Base-by-base conservation (phyloP, 352 stramenopile genomes). In the Phytophthora hibernalis region DNA sequence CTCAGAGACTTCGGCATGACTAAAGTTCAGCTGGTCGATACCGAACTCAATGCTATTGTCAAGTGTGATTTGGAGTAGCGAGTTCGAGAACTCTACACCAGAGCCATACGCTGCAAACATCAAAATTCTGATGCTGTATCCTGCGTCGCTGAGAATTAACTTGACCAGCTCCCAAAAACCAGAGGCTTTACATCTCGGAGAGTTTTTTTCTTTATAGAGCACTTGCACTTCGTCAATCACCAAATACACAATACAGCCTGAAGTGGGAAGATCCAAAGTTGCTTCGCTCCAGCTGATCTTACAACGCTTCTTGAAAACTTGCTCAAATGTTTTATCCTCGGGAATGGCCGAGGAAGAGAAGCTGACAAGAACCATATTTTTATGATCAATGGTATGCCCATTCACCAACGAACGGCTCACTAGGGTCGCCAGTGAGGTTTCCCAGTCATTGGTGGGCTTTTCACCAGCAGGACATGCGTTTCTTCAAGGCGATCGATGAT, bases 1-100 rank as follows among this genome's bases (percentile, higher is more conserved):
- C 33, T 64, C 33, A 1, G n/a, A n/a, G n/a, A n/a, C n/a, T n/a
- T n/a, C n/a, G n/a, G n/a, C n/a, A n/a, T n/a, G n/a, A n/a, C n/a
- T 51, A 55, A 64, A 64, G 12, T 64, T 64, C 55, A 64, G 15
- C 15, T 64, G 11, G 6, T 55, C 5, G 35, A 51, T 64, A 5
- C 55, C 44, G 1, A 64, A 40, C 55, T 55, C 20, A 35, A 48
- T 47, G 1, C 44, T 30, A 10, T 49, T 16, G 16, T 16, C 10
- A 16, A 63, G 35, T 6, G 47, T 8, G 4, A 56, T 48, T 55
- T 33, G 33, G 16, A 45, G 31, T 49, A n/a, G n/a, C n/a, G n/a
- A n/a, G n/a, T 15, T 15, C 8, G 35, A 26, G 35, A 35, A 51
- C 13, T n/a, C n/a, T n/a, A 56, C 43, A 44, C 38, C 28, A 43